Evolutionary conservation across 257 asterid genomes (phyloP).

Genomic region (Solanum arcanum): DNA sequence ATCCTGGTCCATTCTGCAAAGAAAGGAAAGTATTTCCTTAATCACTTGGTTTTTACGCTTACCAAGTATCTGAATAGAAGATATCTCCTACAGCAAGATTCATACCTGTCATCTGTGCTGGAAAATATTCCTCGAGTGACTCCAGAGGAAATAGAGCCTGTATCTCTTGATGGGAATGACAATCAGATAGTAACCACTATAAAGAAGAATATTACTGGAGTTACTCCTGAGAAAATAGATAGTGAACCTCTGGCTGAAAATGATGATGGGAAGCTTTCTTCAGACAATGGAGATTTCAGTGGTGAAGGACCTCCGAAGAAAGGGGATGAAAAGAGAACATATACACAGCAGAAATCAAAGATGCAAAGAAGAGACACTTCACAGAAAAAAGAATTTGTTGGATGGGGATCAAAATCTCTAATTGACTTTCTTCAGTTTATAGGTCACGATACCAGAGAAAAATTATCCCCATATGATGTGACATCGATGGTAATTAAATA

Average conservation of each 20-base stretch:
- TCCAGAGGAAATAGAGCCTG: neutral
- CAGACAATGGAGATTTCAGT: slow-evolving; percentile 28
- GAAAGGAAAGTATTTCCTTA: neutral
- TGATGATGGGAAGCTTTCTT: slow-evolving; percentile 18
- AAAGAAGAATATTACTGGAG: neutral
- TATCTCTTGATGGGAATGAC: neutral
- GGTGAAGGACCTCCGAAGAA: slow-evolving; percentile 2
- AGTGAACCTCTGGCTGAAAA: slow-evolving; percentile 9
- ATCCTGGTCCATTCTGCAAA: neutral
- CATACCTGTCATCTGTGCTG: neutral
- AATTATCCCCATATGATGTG: slow-evolving; percentile 43
- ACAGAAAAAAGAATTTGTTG: slow-evolving; percentile 32
- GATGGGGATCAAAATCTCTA: slow-evolving; percentile 77
- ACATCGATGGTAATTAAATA: slow-evolving; percentile 31
- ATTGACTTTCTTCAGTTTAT: slow-evolving; percentile 45
- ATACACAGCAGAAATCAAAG: neutral
- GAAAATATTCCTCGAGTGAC: neutral
- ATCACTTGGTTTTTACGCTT: neutral
- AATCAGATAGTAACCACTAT: neutral
- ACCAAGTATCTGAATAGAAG: neutral
- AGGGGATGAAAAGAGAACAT: slow-evolving; percentile 12
- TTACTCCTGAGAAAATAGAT: neutral
- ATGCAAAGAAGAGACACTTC: slow-evolving; percentile 10
- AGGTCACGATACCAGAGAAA: slow-evolving; percentile 34
- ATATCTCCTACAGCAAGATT: neutral